phyloP scores from a whole-genome alignment of 441 rosid species.

The Euphorbia celastroides region DNA sequence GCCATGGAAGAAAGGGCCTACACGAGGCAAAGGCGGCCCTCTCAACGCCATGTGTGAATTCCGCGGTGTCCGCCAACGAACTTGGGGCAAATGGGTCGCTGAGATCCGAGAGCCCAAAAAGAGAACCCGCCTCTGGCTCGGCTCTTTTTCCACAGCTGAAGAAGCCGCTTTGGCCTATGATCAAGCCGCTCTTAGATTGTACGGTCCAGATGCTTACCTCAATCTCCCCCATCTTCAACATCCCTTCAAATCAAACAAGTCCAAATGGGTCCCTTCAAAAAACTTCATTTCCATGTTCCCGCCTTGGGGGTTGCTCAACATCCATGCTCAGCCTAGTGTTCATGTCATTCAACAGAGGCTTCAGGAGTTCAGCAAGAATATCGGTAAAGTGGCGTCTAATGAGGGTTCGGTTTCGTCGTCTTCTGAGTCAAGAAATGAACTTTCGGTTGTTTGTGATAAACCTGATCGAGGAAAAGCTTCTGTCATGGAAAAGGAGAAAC shows the following conservation, averaged over 20 bases:
- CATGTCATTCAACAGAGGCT: constrained; percentile 87
- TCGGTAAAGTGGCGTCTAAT: constrained; percentile 23
- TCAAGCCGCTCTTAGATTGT: constrained; percentile 67
- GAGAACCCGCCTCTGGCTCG: constrained; percentile 82
- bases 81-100: constrained; percentile 98
- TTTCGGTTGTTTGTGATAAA: constrained; percentile 20
- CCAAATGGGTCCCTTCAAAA: constrained; percentile 88
- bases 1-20: constrained; percentile 94
- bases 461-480: constrained; percentile 15
- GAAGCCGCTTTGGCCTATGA: constrained; percentile 98
- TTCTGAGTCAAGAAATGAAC: constrained; percentile 33
- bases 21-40: constrained; percentile 95
- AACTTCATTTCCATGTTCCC: constrained; percentile 86
- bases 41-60: constrained; percentile 79
- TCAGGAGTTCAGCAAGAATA: constrained; percentile 61
- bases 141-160: constrained; percentile 83
- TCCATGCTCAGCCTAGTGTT: constrained; percentile 85
- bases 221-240: constrained; percentile 83
- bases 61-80: constrained; percentile 79
- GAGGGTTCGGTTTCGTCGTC: constrained; percentile 40
- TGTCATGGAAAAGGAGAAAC: constrained; percentile 45
- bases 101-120: constrained; percentile 95
- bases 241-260: constrained; percentile 31
- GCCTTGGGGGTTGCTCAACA: constrained; percentile 64
- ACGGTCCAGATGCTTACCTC: constrained; percentile 82